These are phyloP conservation scores for Globisporangium irregulare DNA, from an alignment of 352 stramenopile species.

Conservation along the genomic window DNA sequence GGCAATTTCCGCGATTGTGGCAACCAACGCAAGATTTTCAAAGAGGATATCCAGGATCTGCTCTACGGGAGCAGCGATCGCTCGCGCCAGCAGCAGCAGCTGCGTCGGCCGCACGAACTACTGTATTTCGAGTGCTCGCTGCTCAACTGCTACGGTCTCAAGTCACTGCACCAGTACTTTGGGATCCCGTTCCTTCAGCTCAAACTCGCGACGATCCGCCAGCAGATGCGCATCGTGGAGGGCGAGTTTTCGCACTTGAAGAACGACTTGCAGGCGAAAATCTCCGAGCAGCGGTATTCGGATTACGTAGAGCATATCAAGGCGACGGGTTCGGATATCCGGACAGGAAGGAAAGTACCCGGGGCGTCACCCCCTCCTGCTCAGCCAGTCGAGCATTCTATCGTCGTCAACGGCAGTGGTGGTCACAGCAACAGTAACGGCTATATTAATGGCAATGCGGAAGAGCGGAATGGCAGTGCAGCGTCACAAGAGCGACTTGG, in stretches of 20 bases:
- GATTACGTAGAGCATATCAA: constrained; percentile 78
- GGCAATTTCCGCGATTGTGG: constrained; percentile 79
- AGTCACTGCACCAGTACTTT: constrained; percentile 84
- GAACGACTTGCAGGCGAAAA: constrained; percentile 66
- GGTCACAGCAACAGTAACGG: not conserved
- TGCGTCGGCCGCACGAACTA: constrained; percentile 53
- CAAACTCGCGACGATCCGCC: constrained; percentile 70
- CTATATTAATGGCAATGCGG: not conserved
- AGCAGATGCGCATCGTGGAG: constrained; percentile 75
- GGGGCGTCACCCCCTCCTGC: constrained; percentile 14
- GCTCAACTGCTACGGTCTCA: constrained; percentile 81
- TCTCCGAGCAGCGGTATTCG: constrained; percentile 66
- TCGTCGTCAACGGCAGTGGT: constrained; percentile 14
- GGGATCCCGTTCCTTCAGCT: constrained; percentile 81
- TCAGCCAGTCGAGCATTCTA: constrained; percentile 14
- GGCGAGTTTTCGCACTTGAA: constrained; percentile 70
- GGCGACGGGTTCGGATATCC: constrained; percentile 65
- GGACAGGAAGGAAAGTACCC: constrained; percentile 45
- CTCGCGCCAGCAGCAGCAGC: constrained; percentile 28
- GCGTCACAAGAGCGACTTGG: constrained; percentile 9
- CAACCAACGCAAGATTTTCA: constrained; percentile 78
- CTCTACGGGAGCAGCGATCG: constrained; percentile 48
- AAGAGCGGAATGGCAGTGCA: constrained; percentile 6
- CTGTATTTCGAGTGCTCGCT: constrained; percentile 86
- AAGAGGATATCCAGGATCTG: constrained; percentile 79